These are phyloP conservation scores for Oryza rufipogon DNA, from an alignment of 176 grass and related monocot species.

Conservation along the genomic window DNA sequence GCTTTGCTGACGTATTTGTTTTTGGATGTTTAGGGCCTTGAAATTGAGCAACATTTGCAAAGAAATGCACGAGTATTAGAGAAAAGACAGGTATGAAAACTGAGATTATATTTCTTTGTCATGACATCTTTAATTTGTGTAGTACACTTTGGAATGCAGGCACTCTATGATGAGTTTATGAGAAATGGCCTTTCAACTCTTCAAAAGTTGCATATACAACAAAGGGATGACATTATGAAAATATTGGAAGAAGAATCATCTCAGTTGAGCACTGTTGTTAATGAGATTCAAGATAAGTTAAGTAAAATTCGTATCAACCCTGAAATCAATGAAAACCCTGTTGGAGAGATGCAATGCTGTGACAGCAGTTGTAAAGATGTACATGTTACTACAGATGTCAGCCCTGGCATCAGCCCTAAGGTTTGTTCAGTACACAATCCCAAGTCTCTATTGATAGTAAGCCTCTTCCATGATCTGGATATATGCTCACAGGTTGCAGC, in stretches of 20 bases:
- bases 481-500: constrained; percentile 16
- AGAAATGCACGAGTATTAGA: constrained; percentile 68
- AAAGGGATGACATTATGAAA: constrained; percentile 70
- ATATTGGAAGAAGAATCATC: constrained; percentile 82
- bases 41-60: constrained; percentile 90
- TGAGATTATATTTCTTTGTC: constrained; percentile 31
- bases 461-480: constrained; percentile 24
- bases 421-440: constrained; percentile 43
- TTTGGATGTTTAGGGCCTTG: constrained; percentile 66
- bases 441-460: not conserved
- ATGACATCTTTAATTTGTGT: constrained; percentile 14
- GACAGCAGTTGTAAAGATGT: constrained; percentile 79
- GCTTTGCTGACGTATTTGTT: constrained; percentile 34
- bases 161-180: constrained; percentile 57
- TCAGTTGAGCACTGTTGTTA: constrained; percentile 47
- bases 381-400: constrained; percentile 64
- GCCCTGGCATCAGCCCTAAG: constrained; percentile 42
- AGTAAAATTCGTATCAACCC: constrained; percentile 45
- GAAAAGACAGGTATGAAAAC: constrained; percentile 69
- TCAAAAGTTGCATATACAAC: constrained; percentile 46
- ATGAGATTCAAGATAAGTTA: constrained; percentile 65
- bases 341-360: constrained; percentile 48
- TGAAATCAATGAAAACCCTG: constrained; percentile 40
- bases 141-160: constrained; percentile 54
- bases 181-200: constrained; percentile 59